These are phyloP conservation scores for Blastobotrys ciferrii DNA, from an alignment of 1,139 yeast species.

Conservation along the genomic window DNA sequence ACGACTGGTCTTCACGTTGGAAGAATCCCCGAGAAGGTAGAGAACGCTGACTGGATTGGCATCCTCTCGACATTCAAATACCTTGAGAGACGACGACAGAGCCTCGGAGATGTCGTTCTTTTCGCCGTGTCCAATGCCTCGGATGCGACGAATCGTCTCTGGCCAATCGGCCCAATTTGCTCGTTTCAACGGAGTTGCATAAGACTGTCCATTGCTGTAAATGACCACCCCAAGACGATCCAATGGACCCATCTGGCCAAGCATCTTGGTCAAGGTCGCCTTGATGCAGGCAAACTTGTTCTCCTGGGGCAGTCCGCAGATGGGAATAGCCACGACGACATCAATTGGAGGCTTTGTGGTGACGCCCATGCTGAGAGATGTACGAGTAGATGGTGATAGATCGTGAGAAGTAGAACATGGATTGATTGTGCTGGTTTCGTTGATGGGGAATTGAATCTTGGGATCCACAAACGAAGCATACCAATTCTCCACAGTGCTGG, in stretches of 20 bases:
- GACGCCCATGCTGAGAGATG: not conserved
- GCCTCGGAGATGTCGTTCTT: slow-evolving; percentile 16
- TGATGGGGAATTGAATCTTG: slow-evolving; percentile 16
- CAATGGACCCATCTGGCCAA: slow-evolving; percentile 22
- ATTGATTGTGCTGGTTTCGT: slow-evolving; percentile 10
- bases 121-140: slow-evolving; percentile 12
- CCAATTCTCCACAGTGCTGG: slow-evolving; percentile 15
- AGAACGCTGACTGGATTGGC: slow-evolving; percentile 10
- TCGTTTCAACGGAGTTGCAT: slow-evolving; percentile 13
- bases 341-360: slow-evolving; percentile 23
- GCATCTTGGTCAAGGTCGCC: slow-evolving; percentile 16
- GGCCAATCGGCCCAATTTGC: slow-evolving; percentile 21
- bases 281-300: slow-evolving; percentile 22
- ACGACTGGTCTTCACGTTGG: slow-evolving; percentile 5
- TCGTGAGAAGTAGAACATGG: not conserved
- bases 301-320: slow-evolving; percentile 24
- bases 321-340: slow-evolving; percentile 23
- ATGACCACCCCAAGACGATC: slow-evolving; percentile 26
- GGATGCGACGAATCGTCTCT: slow-evolving; percentile 6
- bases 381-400: not conserved
- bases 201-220: slow-evolving; percentile 22
- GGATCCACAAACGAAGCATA: slow-evolving; percentile 19
- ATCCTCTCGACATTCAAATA: slow-evolving; percentile 12
- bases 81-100: slow-evolving; percentile 11
- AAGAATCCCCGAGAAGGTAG: slow-evolving; percentile 14